Conservation (phyloP, 179 eudicot species). For the Camellia oleifera region DNA sequence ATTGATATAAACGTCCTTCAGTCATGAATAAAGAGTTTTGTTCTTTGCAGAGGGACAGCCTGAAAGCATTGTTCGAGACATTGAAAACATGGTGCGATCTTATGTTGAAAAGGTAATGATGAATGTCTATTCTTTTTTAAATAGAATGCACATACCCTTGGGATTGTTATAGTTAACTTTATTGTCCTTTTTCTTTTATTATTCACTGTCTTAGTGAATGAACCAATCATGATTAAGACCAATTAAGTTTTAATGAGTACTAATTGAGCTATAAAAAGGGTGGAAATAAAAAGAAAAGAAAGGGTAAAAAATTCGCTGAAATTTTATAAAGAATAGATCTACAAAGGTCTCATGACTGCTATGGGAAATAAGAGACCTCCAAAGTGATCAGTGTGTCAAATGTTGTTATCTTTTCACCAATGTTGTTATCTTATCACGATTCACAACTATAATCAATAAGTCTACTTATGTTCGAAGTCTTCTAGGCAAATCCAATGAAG, state of each 20-base stretch:
- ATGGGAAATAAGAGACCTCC: neutral
- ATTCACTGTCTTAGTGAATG: neutral
- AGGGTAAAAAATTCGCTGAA: neutral
- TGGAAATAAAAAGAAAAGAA: neutral
- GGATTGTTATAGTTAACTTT: neutral
- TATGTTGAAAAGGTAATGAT: conserved; percentile 78
- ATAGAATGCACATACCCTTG: neutral
- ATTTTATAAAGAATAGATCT: conserved; percentile 1
- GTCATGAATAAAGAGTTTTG: neutral
- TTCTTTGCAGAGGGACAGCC: conserved; percentile 77
- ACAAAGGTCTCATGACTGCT: neutral
- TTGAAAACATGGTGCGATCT: conserved; percentile 85
- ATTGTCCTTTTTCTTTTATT: neutral
- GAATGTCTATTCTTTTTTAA: neutral
- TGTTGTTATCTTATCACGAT: neutral
- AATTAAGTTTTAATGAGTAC: neutral
- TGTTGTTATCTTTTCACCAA: neutral
- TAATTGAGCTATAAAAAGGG: neutral
- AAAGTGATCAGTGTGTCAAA: neutral
- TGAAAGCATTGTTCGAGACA: conserved; percentile 79
- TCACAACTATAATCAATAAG: neutral
- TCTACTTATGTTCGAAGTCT: neutral
- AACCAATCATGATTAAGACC: too few species aligned
- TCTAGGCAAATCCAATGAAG: neutral
- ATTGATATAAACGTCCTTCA: conserved; percentile 10